These are phyloP conservation scores for Cryptococcus amylolentus DNA, from an alignment of 1,284 basidiomycete genomes.

Conservation along the genomic window DNA sequence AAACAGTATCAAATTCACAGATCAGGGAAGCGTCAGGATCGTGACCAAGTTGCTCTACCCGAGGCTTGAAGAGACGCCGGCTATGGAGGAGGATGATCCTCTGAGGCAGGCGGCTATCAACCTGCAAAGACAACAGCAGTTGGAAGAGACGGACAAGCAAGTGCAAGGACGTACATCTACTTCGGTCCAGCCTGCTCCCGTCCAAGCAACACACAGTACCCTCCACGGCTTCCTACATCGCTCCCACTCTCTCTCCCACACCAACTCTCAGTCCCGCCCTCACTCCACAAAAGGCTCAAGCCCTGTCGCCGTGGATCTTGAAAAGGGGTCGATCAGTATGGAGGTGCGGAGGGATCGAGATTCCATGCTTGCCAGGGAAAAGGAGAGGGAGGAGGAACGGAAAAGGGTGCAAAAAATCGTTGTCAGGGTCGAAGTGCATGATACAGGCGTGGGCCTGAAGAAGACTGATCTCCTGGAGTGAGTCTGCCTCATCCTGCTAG, in stretches of 20 bases:
- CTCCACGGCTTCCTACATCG: neutral
- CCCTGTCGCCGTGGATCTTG: constrained; percentile 16
- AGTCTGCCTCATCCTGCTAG: constrained; percentile 36
- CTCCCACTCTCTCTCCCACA: neutral
- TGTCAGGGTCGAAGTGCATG: constrained; percentile 73
- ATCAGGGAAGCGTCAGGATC: constrained; percentile 54
- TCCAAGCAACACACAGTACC: neutral
- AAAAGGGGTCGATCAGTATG: constrained; percentile 30
- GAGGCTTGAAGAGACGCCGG: constrained; percentile 33
- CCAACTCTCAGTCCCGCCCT: neutral
- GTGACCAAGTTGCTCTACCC: constrained; percentile 47
- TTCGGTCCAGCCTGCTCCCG: neutral
- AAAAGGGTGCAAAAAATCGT: constrained; percentile 46
- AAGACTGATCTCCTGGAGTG: constrained; percentile 69
- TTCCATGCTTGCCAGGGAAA: constrained; percentile 4
- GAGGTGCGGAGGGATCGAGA: constrained; percentile 14
- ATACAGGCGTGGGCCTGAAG: constrained; percentile 74
- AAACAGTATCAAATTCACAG: constrained; percentile 64
- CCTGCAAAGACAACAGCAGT: constrained; percentile 20
- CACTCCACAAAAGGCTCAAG: neutral
- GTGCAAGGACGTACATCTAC: neutral
- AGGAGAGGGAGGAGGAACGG: constrained; percentile 17
- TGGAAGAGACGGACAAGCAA: constrained; percentile 15
- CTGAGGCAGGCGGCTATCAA: constrained; percentile 29
- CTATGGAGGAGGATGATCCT: constrained; percentile 30